These are phyloP conservation scores for Massariosphaeria phaeospora DNA, from an alignment of 495 filamentous ascomycete species.

Conservation along the genomic window DNA sequence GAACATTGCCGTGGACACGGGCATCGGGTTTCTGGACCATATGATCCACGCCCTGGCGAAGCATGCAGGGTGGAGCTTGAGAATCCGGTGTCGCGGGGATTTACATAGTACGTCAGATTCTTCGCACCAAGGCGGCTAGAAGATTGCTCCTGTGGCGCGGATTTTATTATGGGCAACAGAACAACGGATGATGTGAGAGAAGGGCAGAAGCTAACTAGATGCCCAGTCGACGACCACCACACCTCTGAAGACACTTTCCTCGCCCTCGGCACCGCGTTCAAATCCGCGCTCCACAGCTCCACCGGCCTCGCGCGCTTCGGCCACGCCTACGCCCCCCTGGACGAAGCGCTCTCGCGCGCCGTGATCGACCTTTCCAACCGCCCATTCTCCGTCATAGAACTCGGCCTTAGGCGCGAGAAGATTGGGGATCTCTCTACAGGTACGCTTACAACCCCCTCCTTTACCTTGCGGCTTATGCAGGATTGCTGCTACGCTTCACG, in stretches of 20 bases:
- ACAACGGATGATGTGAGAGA: background rate
- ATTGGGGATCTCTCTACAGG: conserved; percentile 85
- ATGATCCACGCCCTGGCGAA: conserved; percentile 97
- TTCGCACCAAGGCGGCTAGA: too few relatives aligned
- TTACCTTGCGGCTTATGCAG: too few relatives aligned
- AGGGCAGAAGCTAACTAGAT: background rate
- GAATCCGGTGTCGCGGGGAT: conserved; percentile 76
- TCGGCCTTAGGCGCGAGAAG: conserved; percentile 79
- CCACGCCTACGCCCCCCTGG: conserved; percentile 81
- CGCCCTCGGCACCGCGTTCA: conserved; percentile 81
- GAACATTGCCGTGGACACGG: conserved; percentile 80
- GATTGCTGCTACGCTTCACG: too few relatives aligned
- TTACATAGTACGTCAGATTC: conserved; percentile 57
- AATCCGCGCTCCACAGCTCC: conserved; percentile 64
- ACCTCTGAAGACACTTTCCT: conserved; percentile 94
- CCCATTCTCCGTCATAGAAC: conserved; percentile 73
- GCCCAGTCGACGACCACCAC: conserved; percentile 95
- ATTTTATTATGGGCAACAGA: too few relatives aligned
- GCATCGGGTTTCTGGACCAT: conserved; percentile 98
- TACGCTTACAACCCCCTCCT: too few relatives aligned
- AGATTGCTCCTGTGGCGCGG: too few relatives aligned
- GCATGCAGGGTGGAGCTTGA: conserved; percentile 88
- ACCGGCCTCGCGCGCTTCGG: conserved; percentile 86
- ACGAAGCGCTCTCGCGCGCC: conserved; percentile 89
- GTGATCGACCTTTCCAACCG: conserved; percentile 93